Percentiles rank a stretch among this genome's conserved stretches.
These are phyloP conservation scores for Ottelia alismoides DNA, from an alignment of 106 monocot species.

Conservation along the genomic window DNA sequence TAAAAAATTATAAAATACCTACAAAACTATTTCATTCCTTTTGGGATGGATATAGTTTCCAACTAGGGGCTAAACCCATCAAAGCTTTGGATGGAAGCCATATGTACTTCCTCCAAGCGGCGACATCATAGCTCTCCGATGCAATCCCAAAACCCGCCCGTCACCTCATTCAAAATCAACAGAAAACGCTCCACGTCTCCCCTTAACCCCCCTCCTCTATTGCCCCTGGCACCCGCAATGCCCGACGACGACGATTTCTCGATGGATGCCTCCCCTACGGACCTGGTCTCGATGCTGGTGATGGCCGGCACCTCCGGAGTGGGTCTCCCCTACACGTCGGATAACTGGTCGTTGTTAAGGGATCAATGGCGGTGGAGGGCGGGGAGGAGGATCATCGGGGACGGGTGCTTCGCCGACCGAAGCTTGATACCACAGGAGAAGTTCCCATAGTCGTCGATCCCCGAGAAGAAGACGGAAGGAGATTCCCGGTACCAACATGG, in stretches of 20 bases:
- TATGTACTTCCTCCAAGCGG: too few relatives aligned
- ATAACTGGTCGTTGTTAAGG: background rate
- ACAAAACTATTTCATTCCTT: too few relatives aligned
- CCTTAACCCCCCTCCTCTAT: too few relatives aligned
- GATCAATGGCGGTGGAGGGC: background rate
- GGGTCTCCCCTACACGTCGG: background rate
- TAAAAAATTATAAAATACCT: too few relatives aligned
- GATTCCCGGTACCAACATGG: background rate
- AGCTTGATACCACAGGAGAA: background rate
- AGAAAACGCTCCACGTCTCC: too few relatives aligned
- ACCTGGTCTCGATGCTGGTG: background rate
- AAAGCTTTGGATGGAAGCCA: too few relatives aligned
- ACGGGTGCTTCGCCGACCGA: background rate
- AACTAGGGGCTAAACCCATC: too few relatives aligned
- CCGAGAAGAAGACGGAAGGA: background rate
- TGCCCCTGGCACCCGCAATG: too few relatives aligned
- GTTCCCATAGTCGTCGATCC: background rate
- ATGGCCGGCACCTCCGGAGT: background rate
- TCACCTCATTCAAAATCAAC: too few relatives aligned
- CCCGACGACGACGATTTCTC: background rate
- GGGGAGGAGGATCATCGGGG: background rate
- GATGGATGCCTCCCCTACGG: background rate
- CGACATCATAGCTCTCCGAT: too few relatives aligned
- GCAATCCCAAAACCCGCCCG: too few relatives aligned
- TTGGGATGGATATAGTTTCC: too few relatives aligned